Base-by-base conservation (phyloP, 2,329 filamentous ascomycete genomes). In the Nemania bipapillata region DNA sequence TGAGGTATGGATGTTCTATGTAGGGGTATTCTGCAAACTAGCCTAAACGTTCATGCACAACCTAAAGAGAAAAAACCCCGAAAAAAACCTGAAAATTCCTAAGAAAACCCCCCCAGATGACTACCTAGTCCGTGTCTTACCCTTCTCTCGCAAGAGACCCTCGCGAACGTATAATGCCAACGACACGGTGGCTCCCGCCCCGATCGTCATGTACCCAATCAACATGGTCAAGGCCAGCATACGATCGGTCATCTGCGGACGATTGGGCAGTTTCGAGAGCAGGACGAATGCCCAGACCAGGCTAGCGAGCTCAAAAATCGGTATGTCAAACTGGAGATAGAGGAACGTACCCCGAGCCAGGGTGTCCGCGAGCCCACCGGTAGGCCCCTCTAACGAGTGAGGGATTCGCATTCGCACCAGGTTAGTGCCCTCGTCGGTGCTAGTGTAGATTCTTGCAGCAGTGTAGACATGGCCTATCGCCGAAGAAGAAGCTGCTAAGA, bases 251-350 rank as follows among this genome's bases (percentile, higher is more conserved):
- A 56, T 40, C 7, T n/a, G 42, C 20, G 45, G 32, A 20, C 53
- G 56, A 12, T 62, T 61, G 20, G 66, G 62, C 47, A 59, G 49
- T 42, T 55, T 60, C 55, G 54, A 60, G 40, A 74, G 63, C 54
- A 74, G 52, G 4, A 70, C n/a, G 52, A 69, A 75, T 5, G 69
- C 74, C 75, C 75, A 77, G 15, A 63, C 68, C 8, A 75, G 28
- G 49, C 73, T 73, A 49, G 75, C 70, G 15, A 73, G 22, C 20
- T 70, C 63, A 42, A 76, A 75, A 63, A 76, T 76, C 40, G 74
- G 70, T 6, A 73, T 32, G 64, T 77, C 75, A 52, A 73, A 75
- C 66, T 77, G 75, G 12, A 77, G 71, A 47, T 74, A 77, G 12
- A 77, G 66, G 64, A 74, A 76, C 17, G 75, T 67, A 1, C 75